These are phyloP conservation scores for Penicillium egyptiacum DNA, from an alignment of 495 filamentous ascomycete species.

Conservation along the genomic window DNA sequence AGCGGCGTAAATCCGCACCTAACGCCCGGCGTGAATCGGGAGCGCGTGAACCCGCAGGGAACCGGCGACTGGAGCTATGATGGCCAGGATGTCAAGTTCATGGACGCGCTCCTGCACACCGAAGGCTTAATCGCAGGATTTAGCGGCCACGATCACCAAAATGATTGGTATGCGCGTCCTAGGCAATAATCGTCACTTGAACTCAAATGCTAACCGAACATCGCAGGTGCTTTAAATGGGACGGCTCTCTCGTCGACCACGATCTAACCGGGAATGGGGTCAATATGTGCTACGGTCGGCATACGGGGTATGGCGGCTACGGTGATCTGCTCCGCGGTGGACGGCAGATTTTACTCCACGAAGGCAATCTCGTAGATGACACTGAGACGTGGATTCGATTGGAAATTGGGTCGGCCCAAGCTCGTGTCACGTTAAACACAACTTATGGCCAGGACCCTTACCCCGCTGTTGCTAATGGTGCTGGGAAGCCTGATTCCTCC, in stretches of 20 bases:
- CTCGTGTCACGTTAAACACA: constrained; percentile 61
- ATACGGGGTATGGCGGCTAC: constrained; percentile 72
- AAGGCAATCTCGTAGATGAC: constrained; percentile 31
- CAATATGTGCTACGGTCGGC: constrained; percentile 67
- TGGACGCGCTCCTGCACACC: constrained; percentile 58
- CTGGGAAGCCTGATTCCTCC: background rate
- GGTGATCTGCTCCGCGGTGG: constrained; percentile 61
- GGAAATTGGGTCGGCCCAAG: constrained; percentile 58
- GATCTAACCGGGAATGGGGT: constrained; percentile 41
- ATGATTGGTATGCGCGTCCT: constrained; percentile 55
- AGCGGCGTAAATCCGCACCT: constrained; percentile 33
- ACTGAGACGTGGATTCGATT: constrained; percentile 66
- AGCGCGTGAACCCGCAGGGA: constrained; percentile 37
- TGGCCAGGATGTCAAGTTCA: constrained; percentile 62
- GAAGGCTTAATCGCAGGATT: constrained; percentile 62
- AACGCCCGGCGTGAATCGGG: constrained; percentile 67
- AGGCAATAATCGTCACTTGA: background rate
- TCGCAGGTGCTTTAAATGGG: constrained; percentile 43
- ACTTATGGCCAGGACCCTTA: constrained; percentile 62
- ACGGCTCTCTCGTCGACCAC: constrained; percentile 27
- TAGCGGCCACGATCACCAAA: constrained; percentile 69
- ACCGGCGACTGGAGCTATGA: constrained; percentile 30
- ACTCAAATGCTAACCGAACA: background rate
- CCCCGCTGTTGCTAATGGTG: background rate
- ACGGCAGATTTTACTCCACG: constrained; percentile 56